Conservation (phyloP, 1,284 basidiomycete genomes). For the Cystobasidium pallidum region DNA sequence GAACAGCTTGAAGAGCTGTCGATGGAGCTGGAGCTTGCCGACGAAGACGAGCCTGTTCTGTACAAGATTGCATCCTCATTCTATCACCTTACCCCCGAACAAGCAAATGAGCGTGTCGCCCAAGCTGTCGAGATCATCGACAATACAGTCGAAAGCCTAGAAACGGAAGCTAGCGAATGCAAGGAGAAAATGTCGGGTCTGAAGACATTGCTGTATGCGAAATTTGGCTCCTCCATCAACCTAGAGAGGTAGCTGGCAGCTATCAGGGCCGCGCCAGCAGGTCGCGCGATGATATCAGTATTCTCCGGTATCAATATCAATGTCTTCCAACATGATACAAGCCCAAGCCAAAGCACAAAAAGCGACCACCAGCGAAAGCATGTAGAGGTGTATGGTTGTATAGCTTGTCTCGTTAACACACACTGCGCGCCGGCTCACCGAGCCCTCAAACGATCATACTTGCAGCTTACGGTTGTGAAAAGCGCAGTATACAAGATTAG, state of each 20-base stretch:
- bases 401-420: no score
- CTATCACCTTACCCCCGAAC: slow-evolving; percentile 71
- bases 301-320: no score
- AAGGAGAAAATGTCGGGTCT: slow-evolving; percentile 85
- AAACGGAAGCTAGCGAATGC: slow-evolving; percentile 68
- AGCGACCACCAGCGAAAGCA: no score
- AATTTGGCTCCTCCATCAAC: slow-evolving; percentile 49
- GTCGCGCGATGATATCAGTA: neutral
- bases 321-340: no score
- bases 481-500: no score
- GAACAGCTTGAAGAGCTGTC: slow-evolving; percentile 87
- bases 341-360: no score
- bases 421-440: no score
- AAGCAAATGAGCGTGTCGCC: slow-evolving; percentile 75
- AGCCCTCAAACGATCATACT: no score
- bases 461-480: no score
- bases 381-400: no score
- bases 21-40: slow-evolving; percentile 84
- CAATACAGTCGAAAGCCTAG: slow-evolving; percentile 64
- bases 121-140: slow-evolving; percentile 69
- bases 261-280: neutral
- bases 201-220: slow-evolving; percentile 69
- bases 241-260: slow-evolving; percentile 31
- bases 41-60: slow-evolving; percentile 78
- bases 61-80: slow-evolving; percentile 78